Base-by-base conservation (phyloP, 495 filamentous ascomycete species). In the Gamarada debralockiae region DNA sequence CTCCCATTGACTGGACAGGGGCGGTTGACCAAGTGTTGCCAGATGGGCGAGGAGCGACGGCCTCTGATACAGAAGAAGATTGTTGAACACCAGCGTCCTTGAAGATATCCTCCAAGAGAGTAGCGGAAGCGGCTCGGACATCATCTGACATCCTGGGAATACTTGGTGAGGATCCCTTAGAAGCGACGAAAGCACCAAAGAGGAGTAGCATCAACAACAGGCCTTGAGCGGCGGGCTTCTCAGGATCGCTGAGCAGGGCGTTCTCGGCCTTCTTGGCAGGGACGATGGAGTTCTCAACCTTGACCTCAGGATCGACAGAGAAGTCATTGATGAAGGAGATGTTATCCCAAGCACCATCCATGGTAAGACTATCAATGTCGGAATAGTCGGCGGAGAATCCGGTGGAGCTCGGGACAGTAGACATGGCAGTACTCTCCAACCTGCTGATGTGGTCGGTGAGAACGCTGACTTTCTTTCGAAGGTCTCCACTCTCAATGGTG, bases 141-240 rank as follows among this genome's bases (percentile, higher is more conserved):
- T 97, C 92, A 52, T 96, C 90, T 17, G 93, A 90, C 58, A 98
- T 83, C 56, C 85, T 85, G 25, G 92, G 92, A 60, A 97, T 83
- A 57, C 70, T 82, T 58, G 60, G 84, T 57, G 62, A 85, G 2
- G 79, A 71, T 47, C 77, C 79, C 73, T 92, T 95, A 40, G 92
- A 96, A 48, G 92, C 90, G 55, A 97, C 90, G 67, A 95, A 97
- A 45, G 93, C 93, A 61, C 93, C 93, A 63, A 95, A 92, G 52
- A 98, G 87, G 55, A 98, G 89, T 59, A 96, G 89, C 91, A 85
- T 84, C 63, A 87, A 77, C 45, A 88, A 70, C 41, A 88, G 70
- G 47, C 84, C 82, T 59, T 82, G 80, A 54, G 80, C 76, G 56
- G 79, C 73, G 17, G 83, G 73, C 65, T 85, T 83, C 55, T 86